phyloP scores from a whole-genome alignment of 495 filamentous ascomycete species.

The Podospora sp. region DNA sequence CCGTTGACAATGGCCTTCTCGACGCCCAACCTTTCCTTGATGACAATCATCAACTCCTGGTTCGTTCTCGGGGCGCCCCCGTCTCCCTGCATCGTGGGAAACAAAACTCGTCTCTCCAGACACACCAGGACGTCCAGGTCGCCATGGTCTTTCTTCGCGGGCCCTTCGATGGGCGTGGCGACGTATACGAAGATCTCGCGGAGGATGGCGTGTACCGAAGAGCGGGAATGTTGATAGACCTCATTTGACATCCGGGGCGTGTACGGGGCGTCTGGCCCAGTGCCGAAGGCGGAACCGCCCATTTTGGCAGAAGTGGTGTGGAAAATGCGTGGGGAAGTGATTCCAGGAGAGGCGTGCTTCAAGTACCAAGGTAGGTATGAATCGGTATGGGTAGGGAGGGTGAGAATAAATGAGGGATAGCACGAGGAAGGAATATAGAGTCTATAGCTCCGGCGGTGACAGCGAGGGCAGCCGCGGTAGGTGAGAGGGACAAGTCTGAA shows the following conservation, averaged over 20 bases:
- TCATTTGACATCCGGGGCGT: conserved; percentile 61
- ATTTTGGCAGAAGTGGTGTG: conserved; percentile 35
- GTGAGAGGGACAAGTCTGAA: too few species aligned
- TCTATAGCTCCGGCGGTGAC: too few species aligned
- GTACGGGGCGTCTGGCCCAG: conserved; percentile 42
- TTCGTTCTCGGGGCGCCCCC: conserved; percentile 6
- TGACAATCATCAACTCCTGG: conserved; percentile 19
- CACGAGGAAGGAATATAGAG: too few species aligned
- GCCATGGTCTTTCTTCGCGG: conserved; percentile 57
- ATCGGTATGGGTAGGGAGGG: too few species aligned
- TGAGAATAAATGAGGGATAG: too few species aligned
- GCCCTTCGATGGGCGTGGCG: conserved; percentile 56
- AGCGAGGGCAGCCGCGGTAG: too few species aligned
- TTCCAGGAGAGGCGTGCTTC: not conserved
- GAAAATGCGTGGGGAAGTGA: not conserved
- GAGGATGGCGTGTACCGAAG: conserved; percentile 45
- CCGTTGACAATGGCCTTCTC: conserved; percentile 31
- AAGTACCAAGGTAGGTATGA: too few species aligned
- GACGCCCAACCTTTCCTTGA: conserved; percentile 38
- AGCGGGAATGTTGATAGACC: conserved; percentile 50
- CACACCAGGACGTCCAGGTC: conserved; percentile 64
- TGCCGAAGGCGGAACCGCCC: conserved; percentile 61
- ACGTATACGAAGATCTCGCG: conserved; percentile 49
- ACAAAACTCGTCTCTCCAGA: conserved; percentile 32
- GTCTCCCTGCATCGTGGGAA: conserved; percentile 17